phyloP scores from a whole-genome alignment of 768 basidiomycete species.

The Amanita jacksonii region DNA sequence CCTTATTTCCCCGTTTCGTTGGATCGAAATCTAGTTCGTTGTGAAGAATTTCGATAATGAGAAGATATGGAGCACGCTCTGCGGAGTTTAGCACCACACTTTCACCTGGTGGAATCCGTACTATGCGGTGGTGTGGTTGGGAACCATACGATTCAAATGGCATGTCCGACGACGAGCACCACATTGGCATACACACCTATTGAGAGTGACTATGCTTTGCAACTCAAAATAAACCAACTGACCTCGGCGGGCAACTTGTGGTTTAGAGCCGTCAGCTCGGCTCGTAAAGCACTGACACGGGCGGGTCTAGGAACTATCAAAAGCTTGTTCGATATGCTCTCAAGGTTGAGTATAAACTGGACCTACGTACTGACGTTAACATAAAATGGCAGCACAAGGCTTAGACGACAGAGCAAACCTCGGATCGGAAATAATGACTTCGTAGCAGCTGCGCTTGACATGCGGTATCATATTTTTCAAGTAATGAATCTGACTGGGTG shows the following conservation, averaged over 20 bases:
- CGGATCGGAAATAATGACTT: constrained; percentile 82
- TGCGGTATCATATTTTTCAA: constrained; percentile 57
- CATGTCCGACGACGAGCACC: constrained; percentile 69
- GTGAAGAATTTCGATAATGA: constrained; percentile 84
- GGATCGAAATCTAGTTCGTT: constrained; percentile 94
- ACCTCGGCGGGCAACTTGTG: constrained; percentile 96
- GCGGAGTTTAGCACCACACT: constrained; percentile 97
- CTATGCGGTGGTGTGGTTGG: constrained; percentile 82
- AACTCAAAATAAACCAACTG: constrained; percentile 13
- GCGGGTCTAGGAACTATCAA: constrained; percentile 90
- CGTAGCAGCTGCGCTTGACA: constrained; percentile 69
- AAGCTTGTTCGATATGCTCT: constrained; percentile 87
- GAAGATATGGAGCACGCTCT: constrained; percentile 87
- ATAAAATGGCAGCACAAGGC: constrained; percentile 3
- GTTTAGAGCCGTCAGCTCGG: constrained; percentile 91
- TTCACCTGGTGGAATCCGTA: constrained; percentile 95
- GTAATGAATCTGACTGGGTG: constrained; percentile 42
- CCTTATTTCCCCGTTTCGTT: constrained; percentile 70
- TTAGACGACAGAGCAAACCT: constrained; percentile 37
- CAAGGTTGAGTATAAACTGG: constrained; percentile 79
- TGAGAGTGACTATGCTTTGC: constrained; percentile 1
- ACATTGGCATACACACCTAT: constrained; percentile 83
- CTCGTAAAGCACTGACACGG: constrained; percentile 90
- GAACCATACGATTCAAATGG: constrained; percentile 18
- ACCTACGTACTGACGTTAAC: constrained; percentile 36